These are phyloP conservation scores for Cercospora janseana DNA, from an alignment of 2,329 filamentous ascomycete genomes.

Conservation along the genomic window DNA sequence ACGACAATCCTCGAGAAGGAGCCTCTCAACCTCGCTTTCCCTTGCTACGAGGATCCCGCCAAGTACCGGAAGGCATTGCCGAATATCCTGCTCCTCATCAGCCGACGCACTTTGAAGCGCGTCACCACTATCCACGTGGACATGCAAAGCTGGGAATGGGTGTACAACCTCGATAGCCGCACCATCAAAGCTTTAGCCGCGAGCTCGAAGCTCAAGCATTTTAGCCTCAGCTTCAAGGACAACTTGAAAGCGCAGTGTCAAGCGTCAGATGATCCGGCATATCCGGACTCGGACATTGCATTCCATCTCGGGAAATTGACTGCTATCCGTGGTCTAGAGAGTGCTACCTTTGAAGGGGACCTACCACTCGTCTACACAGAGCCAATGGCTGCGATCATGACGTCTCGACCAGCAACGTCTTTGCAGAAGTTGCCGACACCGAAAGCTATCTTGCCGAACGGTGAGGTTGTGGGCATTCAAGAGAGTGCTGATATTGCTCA, in stretches of 20 bases:
- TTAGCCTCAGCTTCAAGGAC: constrained; percentile 29
- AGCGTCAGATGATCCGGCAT: constrained; percentile 13
- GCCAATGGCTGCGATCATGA: constrained; percentile 26
- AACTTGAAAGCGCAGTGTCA: constrained; percentile 23
- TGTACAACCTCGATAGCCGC: constrained; percentile 25
- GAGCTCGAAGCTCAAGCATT: constrained; percentile 18
- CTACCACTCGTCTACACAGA: constrained; percentile 28
- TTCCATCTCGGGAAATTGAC: constrained; percentile 23
- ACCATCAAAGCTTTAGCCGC: constrained; percentile 21
- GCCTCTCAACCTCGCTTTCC: constrained; percentile 30
- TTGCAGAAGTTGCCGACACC: constrained; percentile 17
- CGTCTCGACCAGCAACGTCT: background rate
- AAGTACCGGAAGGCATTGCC: constrained; percentile 14
- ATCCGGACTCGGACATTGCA: constrained; percentile 31
- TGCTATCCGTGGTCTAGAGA: constrained; percentile 26
- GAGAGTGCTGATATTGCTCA: too few relatives aligned
- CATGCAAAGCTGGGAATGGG: constrained; percentile 33
- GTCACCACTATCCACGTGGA: constrained; percentile 28
- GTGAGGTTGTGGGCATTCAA: constrained; percentile 17
- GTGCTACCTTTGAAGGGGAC: constrained; percentile 30
- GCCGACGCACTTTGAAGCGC: constrained; percentile 22
- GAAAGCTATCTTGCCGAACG: constrained; percentile 11
- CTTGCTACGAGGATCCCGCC: constrained; percentile 16
- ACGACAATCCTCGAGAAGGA: constrained; percentile 32
- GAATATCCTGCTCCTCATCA: constrained; percentile 29